A percentile compares a stretch with the other conserved stretches of the same genome.
Evolutionary conservation across 345 rosid genomes (phyloP).

Genomic region (Firmiana major): DNA sequence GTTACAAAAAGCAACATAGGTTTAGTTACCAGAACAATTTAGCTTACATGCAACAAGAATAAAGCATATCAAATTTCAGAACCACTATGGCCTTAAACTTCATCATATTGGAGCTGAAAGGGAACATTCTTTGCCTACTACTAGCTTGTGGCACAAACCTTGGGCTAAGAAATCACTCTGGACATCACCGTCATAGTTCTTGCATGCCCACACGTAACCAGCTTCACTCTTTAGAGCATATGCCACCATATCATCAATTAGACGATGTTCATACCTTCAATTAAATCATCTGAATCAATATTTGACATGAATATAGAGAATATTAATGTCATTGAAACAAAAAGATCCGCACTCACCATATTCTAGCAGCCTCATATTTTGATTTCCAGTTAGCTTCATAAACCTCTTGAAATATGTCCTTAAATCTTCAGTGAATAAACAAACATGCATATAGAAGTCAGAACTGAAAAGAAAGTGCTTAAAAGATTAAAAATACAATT

Average conservation of each 20-base stretch:
- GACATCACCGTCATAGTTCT: constrained; percentile 99
- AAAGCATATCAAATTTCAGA: background rate
- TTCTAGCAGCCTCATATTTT: constrained; percentile 91
- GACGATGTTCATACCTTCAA: constrained; percentile 97
- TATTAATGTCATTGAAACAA: background rate
- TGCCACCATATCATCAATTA: constrained; percentile 99
- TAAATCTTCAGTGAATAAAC: constrained; percentile 56
- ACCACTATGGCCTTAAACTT: background rate
- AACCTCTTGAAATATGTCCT: constrained; percentile 97
- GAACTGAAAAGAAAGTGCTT: background rate
- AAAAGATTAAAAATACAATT: too few relatives aligned
- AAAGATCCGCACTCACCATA: constrained; percentile 49
- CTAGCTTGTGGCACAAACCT: constrained; percentile 45
- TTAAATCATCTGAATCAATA: constrained; percentile 13
- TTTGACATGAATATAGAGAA: background rate
- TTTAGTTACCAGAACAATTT: constrained; percentile 13
- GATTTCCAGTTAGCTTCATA: constrained; percentile 91
- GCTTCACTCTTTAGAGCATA: constrained; percentile 96
- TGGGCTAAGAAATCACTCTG: constrained; percentile 99
- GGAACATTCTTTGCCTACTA: background rate
- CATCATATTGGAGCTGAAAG: background rate
- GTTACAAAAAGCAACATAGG: constrained; percentile 37
- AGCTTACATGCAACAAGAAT: background rate
- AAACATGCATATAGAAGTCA: background rate
- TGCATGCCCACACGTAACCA: constrained; percentile 99